Base-by-base conservation (phyloP, 2,329 filamentous ascomycete species). In the Xylaria sp. region DNA sequence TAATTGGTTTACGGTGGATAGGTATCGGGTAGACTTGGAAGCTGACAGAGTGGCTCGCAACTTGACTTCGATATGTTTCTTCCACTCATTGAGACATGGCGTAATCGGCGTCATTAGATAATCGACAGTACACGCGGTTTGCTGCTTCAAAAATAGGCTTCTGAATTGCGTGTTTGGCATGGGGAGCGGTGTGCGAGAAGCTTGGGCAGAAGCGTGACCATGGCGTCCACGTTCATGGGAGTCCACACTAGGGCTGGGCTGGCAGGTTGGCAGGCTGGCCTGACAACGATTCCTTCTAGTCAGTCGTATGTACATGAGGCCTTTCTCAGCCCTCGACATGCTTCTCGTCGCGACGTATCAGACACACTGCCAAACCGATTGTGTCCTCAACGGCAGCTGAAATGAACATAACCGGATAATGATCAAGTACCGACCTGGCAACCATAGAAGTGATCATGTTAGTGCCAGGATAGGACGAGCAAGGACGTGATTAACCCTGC, bases 171-270 rank as follows among this genome's bases (percentile, higher is more conserved):
- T 48, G 44, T 52, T 46, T 29, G 46, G 48, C 44, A 34, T 34
- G 19, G 49, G 26, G 49, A 47, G 56, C 56, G 55, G 55, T 61
- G 58, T 61, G 44, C 21, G 48, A 49, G 46, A 41, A 59, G 41
- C 19, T 16, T 42, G 40, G 18, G 19, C 6, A 6, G n/a, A 18
- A 51, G 45, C 48, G 29, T 34, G 29, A 34, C 29, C 29, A 34
- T 34, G 29, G 54, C 48, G 43, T n/a, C 40, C 40, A 21, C 18
- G 42, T 40, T 44, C 41, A 47, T 50, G 48, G 38, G 44, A 43
- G 49, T 55, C 55, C 55, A 60, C 58, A 48, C 29, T 18, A 37
- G 37, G 37, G 44, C 48, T 46, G 29, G 44, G 45, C 46, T 51
- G 46, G 45, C 42, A 39, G n/a, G n/a, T n/a, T n/a, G n/a, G n/a